phyloP scores from a whole-genome alignment of 768 basidiomycete species.

The Boletus speciosus region DNA sequence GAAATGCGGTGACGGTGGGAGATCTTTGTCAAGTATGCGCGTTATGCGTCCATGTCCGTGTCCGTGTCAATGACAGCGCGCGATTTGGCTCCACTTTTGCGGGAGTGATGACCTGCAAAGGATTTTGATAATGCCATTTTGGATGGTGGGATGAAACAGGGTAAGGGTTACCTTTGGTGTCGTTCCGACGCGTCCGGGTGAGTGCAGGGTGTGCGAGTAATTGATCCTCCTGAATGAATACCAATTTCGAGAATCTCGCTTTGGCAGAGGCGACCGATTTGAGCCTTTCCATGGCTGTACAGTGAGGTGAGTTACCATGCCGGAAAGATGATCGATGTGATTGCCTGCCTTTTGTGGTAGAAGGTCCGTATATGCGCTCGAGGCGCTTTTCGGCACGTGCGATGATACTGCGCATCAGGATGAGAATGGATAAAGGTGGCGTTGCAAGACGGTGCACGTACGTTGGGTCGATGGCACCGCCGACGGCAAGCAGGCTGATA shows the following conservation, averaged over 20 bases:
- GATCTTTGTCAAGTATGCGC: not conserved
- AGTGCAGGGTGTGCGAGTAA: slow-evolving; percentile 13
- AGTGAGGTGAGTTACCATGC: not conserved
- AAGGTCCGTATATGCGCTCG: slow-evolving; percentile 27
- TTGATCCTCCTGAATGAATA: slow-evolving; percentile 11
- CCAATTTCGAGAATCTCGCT: slow-evolving; percentile 1
- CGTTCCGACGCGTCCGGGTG: slow-evolving; percentile 13
- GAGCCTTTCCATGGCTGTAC: slow-evolving; percentile 17
- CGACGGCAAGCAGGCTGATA: slow-evolving; percentile 48
- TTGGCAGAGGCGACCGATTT: slow-evolving; percentile 17
- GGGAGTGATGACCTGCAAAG: not conserved
- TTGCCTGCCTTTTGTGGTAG: slow-evolving; percentile 14
- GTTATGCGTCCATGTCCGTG: slow-evolving; percentile 2
- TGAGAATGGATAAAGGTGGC: not conserved
- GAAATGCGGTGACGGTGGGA: slow-evolving; percentile 7
- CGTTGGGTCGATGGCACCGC: slow-evolving; percentile 33
- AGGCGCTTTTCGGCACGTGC: slow-evolving; percentile 28
- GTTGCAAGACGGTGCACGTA: slow-evolving; percentile 8
- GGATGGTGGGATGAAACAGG: not conserved
- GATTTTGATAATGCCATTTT: not conserved
- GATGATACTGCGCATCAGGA: slow-evolving; percentile 14
- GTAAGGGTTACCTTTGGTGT: not conserved
- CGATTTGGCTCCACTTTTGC: not conserved
- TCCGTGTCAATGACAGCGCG: slow-evolving; percentile 7
- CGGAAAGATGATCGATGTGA: not conserved